phyloP scores from a whole-genome alignment of 2,329 filamentous ascomycete genomes.

The Aspergillus sojae region DNA sequence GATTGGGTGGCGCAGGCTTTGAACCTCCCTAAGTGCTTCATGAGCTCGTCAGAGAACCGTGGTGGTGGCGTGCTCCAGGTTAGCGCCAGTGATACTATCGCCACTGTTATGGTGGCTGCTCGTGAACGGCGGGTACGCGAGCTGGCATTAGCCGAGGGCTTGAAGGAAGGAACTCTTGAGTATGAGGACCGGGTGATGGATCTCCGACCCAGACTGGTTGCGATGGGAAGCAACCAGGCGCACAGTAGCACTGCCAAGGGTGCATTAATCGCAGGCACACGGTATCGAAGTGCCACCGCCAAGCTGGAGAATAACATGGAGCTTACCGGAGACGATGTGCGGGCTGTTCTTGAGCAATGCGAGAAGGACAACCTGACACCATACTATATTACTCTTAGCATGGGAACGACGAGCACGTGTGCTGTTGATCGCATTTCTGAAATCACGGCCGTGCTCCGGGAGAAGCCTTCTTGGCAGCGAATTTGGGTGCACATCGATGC shows the following conservation, averaged over 20 bases:
- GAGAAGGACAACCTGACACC: slow-evolving; percentile 73
- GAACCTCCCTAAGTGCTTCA: slow-evolving; percentile 71
- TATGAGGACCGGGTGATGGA: slow-evolving; percentile 71
- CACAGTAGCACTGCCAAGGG: slow-evolving; percentile 88
- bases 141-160: slow-evolving; percentile 54
- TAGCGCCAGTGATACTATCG: slow-evolving; percentile 82
- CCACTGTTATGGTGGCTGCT: slow-evolving; percentile 85
- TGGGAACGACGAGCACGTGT: slow-evolving; percentile 88
- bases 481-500: slow-evolving; percentile 95
- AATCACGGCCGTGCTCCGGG: slow-evolving; percentile 59
- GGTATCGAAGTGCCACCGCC: slow-evolving; percentile 71
- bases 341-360: slow-evolving; percentile 64
- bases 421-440: slow-evolving; percentile 79
- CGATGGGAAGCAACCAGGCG: slow-evolving; percentile 74
- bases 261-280: slow-evolving; percentile 81
- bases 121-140: slow-evolving; percentile 74
- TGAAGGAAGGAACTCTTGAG: slow-evolving; percentile 53
- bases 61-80: slow-evolving; percentile 96
- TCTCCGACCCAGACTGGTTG: slow-evolving; percentile 72
- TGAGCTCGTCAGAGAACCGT: slow-evolving; percentile 64
- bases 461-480: slow-evolving; percentile 52
- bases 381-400: slow-evolving; percentile 80
- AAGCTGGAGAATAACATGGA: slow-evolving; percentile 65
- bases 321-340: slow-evolving; percentile 67
- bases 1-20: slow-evolving; percentile 86